Evolutionary conservation across 305 asterid species (phyloP), one percentile per base, ranked within the genome.

Genomic region (Withania somnifera): DNA sequence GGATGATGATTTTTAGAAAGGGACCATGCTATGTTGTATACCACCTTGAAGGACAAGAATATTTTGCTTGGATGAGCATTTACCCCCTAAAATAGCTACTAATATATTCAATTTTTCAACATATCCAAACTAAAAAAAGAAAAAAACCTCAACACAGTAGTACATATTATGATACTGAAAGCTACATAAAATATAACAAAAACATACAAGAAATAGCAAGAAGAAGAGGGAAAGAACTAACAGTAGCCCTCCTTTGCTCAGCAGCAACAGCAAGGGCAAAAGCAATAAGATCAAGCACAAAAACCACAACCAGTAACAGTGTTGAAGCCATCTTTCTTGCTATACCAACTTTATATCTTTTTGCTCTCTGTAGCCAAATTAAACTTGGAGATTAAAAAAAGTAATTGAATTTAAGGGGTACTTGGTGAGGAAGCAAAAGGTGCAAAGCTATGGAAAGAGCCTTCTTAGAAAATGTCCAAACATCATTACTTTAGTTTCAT

Each of bases 251-350:
- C 24, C 91, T 85, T 54, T 91, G 94, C 82, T 90, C 97, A 79
- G 97, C 97, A 52, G 95, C 97, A 81, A 90, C 90, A 83, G 97
- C 97, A 73, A 93, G 97, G 77, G 88, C 90, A 82, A 93, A 93
- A 75, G 97, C 97, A 22, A 93, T 86, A 87, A 93, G 87, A 89
- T 93, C 97, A 34, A 91, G 71, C 51, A 93, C 84, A 66, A 89
- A 90, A 77, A 90, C 93, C 28, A 84, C 78, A 19, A 82, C 90
- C 83, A 92, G 51, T 47, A 93, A 54, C 85, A 93, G 66, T 38
- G 83, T 89, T 22, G 96, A 91, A 11, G 91, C 92, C 97, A 91
- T 90, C 81, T 68, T 22, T 90, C 81, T 68, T 22, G 28, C 57
- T 26, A 15, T 45, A 78, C 54, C 22, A 32, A 57, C 71, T 56